Base-by-base conservation (phyloP, 345 rosid genomes). In the Geranium rotundifolium region DNA sequence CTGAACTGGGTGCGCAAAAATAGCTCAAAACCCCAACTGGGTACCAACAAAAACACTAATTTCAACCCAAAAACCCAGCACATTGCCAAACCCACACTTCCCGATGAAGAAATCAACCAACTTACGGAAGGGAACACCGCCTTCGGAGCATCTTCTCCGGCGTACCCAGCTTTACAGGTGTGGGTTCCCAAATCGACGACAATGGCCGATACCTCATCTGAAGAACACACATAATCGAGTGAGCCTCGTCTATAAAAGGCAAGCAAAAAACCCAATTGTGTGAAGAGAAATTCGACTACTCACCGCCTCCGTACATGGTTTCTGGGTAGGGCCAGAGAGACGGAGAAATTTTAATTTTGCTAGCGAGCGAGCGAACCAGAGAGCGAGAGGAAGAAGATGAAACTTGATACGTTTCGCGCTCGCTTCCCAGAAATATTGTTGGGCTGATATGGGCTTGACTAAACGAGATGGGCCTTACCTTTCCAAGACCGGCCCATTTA, bases 101-200 rank as follows among this genome's bases (percentile, higher is more conserved):
- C 12, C 52, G 14, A 9, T 10, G 49, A 29, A 34, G 39, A 30
- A 59, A 64, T 20, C 30, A 23, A 34, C 10, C 61, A 63, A 67
- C 85, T 84, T 68, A 90, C 96, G 29, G 99, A 90, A 70, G 99
- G 96, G 61, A 95, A 95, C 5, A 95, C 97, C 46, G 99, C 99
- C 75, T 95, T 95, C 41, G 97, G 97, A 71, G 96, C 93, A 81
- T 95, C 99, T 81, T 95, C 99, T 4, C 97, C 99, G 7, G 99
- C 99, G 73, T 88, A 95, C 65, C 99, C 99, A 57, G 99, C 99
- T 67, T 95, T 95, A 78, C 97, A 95, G 71, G 97, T 90, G 82
- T 90, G 97, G 34, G 95, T 86, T 17, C 99, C 99, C 73, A 95
- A 72, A 86, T 95, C 99, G 62, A 95, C 75, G n/a, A 95, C 99